Conservation (phyloP, 164 flowering plant genomes). For the Vitis riparia region DNA sequence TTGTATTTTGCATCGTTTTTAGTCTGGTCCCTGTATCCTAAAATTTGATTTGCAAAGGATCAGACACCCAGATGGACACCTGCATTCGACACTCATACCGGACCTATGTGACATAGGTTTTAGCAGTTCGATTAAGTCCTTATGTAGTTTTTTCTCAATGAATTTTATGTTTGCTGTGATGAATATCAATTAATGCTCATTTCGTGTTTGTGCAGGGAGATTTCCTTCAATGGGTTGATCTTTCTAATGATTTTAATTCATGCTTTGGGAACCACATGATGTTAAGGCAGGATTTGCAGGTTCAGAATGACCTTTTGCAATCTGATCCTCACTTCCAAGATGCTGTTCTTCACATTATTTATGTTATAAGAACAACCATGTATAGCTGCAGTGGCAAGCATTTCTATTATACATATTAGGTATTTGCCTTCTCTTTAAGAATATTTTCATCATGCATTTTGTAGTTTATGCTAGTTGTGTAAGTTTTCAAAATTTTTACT, state of each 20-base stretch:
- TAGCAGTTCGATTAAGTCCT: slow-evolving; percentile 93
- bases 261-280: slow-evolving; percentile 82
- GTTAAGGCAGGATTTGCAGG: slow-evolving; percentile 79
- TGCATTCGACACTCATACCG: too few species aligned
- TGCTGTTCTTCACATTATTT: slow-evolving; percentile 82
- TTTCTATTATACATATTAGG: slow-evolving; percentile 84
- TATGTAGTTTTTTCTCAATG: not conserved
- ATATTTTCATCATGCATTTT: not conserved
- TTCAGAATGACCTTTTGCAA: slow-evolving; percentile 68
- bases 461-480: too few species aligned
- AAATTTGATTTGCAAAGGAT: too few species aligned
- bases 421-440: slow-evolving; percentile 17
- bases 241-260: slow-evolving; percentile 87
- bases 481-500: too few species aligned
- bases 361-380: slow-evolving; percentile 76
- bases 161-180: not conserved
- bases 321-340: slow-evolving; percentile 84
- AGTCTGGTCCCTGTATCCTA: too few species aligned
- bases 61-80: too few species aligned
- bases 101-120: not conserved
- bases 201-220: slow-evolving; percentile 63
- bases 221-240: slow-evolving; percentile 95
- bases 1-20: too few species aligned
- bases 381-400: slow-evolving; percentile 90
- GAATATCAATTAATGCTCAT: slow-evolving; percentile 10